A percentile compares a stretch with the other conserved stretches of the same genome.
phyloP scores from a whole-genome alignment of 768 basidiomycete species.

The Aureoboletus auriporus region DNA sequence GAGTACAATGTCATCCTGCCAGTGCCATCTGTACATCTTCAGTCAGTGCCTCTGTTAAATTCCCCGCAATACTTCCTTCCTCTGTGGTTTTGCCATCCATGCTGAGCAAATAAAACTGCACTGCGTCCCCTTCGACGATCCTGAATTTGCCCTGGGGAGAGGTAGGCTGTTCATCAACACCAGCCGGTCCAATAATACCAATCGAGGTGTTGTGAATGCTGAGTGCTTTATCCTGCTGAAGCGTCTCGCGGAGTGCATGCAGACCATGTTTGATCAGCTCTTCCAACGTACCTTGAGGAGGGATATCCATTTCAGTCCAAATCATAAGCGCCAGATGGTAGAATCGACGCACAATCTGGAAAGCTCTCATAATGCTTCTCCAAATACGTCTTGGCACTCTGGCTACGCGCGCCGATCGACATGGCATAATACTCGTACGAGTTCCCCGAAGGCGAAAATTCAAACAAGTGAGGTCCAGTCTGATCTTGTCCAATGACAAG shows the following conservation, averaged over 20 bases:
- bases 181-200: constrained; percentile 80
- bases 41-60: constrained; percentile 19
- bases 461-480: constrained; percentile 95
- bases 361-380: constrained; percentile 93
- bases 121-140: constrained; percentile 79
- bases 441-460: constrained; percentile 96
- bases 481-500: constrained; percentile 96
- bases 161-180: constrained; percentile 51
- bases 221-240: constrained; percentile 98
- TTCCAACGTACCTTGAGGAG: constrained; percentile 65
- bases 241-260: constrained; percentile 91
- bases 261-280: constrained; percentile 91
- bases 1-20: constrained; percentile 48
- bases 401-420: constrained; percentile 96
- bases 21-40: constrained; percentile 92
- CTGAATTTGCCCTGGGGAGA: constrained; percentile 66
- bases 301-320: background rate
- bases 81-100: constrained; percentile 71
- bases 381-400: constrained; percentile 97
- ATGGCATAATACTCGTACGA: constrained; percentile 98
- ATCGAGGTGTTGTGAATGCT: constrained; percentile 92
- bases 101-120: constrained; percentile 69
- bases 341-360: constrained; percentile 59
- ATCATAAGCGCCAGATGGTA: background rate
- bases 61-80: constrained; percentile 34